phyloP scores from a whole-genome alignment of 1,284 basidiomycete species.

The Sutorius eximius region DNA sequence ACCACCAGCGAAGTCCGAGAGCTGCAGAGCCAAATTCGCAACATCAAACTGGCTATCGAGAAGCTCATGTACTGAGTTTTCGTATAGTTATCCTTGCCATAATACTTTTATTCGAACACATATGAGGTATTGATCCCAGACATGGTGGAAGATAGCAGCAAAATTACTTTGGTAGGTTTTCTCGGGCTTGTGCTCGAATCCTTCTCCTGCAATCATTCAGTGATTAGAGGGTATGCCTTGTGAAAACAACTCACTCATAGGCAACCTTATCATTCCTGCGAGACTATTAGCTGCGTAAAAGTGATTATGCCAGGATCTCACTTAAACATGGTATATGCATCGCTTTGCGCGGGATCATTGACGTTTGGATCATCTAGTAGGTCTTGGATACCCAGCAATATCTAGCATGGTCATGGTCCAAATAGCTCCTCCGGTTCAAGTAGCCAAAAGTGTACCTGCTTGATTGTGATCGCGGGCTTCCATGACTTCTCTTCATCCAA shows the following conservation, averaged over 20 bases:
- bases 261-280: conserved; percentile 84
- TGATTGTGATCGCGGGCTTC: conserved; percentile 99
- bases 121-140: conserved; percentile 4
- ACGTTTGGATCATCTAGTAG: conserved; percentile 93
- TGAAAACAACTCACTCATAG: conserved; percentile 69
- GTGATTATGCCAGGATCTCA: conserved; percentile 41
- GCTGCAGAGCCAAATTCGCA: conserved; percentile 87
- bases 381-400: conserved; percentile 94
- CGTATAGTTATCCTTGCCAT: conserved; percentile 2
- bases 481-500: conserved; percentile 98
- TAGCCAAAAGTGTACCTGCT: conserved; percentile 66
- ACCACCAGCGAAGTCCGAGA: conserved; percentile 96
- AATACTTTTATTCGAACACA: conserved; percentile 17
- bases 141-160: not conserved
- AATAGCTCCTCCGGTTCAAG: not conserved
- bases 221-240: not conserved
- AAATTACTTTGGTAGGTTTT: conserved; percentile 77
- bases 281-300: conserved; percentile 7
- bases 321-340: conserved; percentile 98
- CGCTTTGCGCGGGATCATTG: conserved; percentile 93
- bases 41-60: conserved; percentile 88
- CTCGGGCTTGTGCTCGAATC: conserved; percentile 80
- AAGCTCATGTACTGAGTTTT: conserved; percentile 45
- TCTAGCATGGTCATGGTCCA: conserved; percentile 48
- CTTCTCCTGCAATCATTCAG: conserved; percentile 51